These are phyloP conservation scores for Mycena capillaripes DNA, from an alignment of 768 basidiomycete species.

Conservation along the genomic window DNA sequence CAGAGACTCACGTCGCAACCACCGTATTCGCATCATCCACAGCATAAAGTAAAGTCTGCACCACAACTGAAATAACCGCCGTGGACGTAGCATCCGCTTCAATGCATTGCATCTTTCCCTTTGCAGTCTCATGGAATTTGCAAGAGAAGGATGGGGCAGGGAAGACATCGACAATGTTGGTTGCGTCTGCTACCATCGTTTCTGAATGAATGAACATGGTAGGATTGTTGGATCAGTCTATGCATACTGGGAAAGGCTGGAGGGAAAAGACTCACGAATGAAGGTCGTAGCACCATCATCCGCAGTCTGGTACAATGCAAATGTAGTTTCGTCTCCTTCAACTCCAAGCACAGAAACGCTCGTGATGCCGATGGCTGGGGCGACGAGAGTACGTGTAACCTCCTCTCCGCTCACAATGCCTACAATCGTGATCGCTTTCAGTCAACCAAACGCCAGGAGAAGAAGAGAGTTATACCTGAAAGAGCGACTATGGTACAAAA, in stretches of 20 bases:
- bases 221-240: conserved; percentile 12
- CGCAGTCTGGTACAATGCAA: too few species aligned
- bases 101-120: conserved; percentile 27
- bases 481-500: too few species aligned
- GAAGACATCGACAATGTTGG: conserved; percentile 18
- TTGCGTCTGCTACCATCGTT: conserved; percentile 29
- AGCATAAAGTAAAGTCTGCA: conserved; percentile 26
- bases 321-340: too few species aligned
- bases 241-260: conserved; percentile 13
- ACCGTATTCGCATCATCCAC: conserved; percentile 17
- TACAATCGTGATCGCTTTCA: too few species aligned
- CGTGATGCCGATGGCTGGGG: too few species aligned
- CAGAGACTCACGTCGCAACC: conserved; percentile 19
- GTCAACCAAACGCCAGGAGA: too few species aligned
- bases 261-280: conserved; percentile 15
- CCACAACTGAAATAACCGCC: conserved; percentile 14
- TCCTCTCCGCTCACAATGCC: too few species aligned
- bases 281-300: too few species aligned
- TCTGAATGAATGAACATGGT: conserved; percentile 16
- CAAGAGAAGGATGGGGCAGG: conserved; percentile 21
- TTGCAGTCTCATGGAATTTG: conserved; percentile 26
- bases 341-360: too few species aligned
- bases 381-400: too few species aligned
- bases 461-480: too few species aligned
- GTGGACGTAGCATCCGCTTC: conserved; percentile 22